Evolutionary conservation across 768 basidiomycete genomes (phyloP), one percentile per base, ranked within the genome.

Genomic region (Atractiella rhizophila): DNA sequence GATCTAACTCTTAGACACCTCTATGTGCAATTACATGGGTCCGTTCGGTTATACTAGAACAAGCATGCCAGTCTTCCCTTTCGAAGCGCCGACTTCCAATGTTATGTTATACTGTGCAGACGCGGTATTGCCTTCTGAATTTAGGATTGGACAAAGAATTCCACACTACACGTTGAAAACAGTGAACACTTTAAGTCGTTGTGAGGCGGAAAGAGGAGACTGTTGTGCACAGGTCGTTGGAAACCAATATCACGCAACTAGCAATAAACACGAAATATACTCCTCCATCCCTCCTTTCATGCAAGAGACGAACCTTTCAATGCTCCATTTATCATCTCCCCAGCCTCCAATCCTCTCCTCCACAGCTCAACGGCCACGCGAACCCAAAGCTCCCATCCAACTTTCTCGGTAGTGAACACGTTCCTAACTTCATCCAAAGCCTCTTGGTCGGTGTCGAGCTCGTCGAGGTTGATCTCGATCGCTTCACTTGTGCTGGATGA

Each of bases 391-490:
- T 68, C 70, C 15, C 71, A 70, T 44, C 63, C 70, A 40, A 74
- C 78, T 41, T 73, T 69, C 0, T 74, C 74, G 24, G 77, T 73
- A 43, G 66, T 68, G 35, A 85, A 56, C 4, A 85, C 57, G 50
- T 76, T 72, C 36, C 76, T 37, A 43, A 51, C 55, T 43, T 42
- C 57, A 31, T 56, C 61, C 2, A 81, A 70, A 45, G 78, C 74
- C 46, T 74, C 71, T 6, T 74, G 71, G 52, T 70, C 73, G 4
- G 72, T 71, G 57, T 80, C 76, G 37, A 96, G 72, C 51, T 74
- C 64, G 62, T 80, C 77, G 28, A 94, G 68, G 63, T 88, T 79
- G 44, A 94, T 74, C 18, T 78, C 76, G 44, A 86, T 76, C 54
- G 79, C 69, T 60, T 86, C 83, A n/a, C n/a, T n/a, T 58, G 77